These are phyloP conservation scores for Phaeosphaeria sp. DNA, from an alignment of 2,329 filamentous ascomycete genomes.

Conservation along the genomic window DNA sequence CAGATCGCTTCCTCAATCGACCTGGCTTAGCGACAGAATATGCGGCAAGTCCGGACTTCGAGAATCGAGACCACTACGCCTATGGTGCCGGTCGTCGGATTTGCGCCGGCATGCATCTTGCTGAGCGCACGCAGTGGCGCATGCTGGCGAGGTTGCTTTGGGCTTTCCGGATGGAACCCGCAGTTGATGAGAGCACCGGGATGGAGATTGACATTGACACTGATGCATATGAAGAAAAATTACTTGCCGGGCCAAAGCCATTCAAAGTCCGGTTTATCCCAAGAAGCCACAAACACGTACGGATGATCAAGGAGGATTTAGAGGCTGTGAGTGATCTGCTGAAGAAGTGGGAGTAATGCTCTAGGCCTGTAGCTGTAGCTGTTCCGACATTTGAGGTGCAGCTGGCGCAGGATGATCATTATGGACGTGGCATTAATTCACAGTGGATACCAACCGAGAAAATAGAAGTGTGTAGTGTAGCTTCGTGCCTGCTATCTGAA, in stretches of 20 bases:
- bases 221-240: conserved; percentile 38
- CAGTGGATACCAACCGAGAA: too few relatives aligned
- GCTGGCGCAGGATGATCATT: background rate
- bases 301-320: conserved; percentile 3
- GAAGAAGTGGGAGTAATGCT: conserved; percentile 4
- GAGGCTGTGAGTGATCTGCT: conserved; percentile 1
- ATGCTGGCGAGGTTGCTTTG: conserved; percentile 53
- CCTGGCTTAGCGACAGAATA: conserved; percentile 46
- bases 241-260: conserved; percentile 41
- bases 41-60: conserved; percentile 40
- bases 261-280: conserved; percentile 41
- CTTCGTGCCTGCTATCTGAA: background rate
- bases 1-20: conserved; percentile 43
- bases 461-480: too few relatives aligned
- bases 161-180: conserved; percentile 51
- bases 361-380: background rate
- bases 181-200: conserved; percentile 34
- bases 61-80: conserved; percentile 54
- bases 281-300: conserved; percentile 35
- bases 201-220: conserved; percentile 28
- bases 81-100: conserved; percentile 59
- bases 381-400: background rate
- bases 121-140: conserved; percentile 56
- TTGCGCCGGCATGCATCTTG: conserved; percentile 61
- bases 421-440: too few relatives aligned